Percentiles rank a stretch among this genome's conserved stretches.
These are phyloP conservation scores for Arthrinium phaeospermum DNA, from an alignment of 2,329 filamentous ascomycete species.

Conservation along the genomic window DNA sequence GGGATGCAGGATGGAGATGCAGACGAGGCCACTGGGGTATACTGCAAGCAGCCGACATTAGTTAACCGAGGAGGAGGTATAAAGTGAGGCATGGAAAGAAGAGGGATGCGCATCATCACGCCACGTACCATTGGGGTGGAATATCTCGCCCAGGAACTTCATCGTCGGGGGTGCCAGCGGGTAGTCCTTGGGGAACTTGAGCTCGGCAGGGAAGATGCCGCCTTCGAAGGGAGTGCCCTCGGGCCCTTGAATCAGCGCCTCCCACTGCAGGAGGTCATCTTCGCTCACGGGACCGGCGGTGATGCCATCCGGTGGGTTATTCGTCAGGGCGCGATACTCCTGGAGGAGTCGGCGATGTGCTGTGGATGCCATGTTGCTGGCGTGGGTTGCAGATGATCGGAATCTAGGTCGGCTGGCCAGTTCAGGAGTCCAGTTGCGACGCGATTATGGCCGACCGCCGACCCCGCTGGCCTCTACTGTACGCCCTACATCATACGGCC, in stretches of 20 bases:
- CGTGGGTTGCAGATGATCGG: neutral
- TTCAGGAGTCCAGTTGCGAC: neutral
- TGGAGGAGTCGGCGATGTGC: conserved; percentile 85
- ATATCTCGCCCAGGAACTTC: conserved; percentile 93
- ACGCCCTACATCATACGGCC: neutral
- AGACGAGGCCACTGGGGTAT: conserved; percentile 89
- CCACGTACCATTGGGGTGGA: conserved; percentile 88
- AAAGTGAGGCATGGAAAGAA: too few species aligned
- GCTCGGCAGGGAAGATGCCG: conserved; percentile 91
- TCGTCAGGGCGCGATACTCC: conserved; percentile 93
- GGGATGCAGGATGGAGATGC: conserved; percentile 97
- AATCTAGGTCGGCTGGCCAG: neutral
- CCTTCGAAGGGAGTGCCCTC: conserved; percentile 96
- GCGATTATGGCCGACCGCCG: neutral
- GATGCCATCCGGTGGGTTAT: conserved; percentile 96
- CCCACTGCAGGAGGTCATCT: conserved; percentile 96
- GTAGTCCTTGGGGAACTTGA: conserved; percentile 95
- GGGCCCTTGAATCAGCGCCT: conserved; percentile 93
- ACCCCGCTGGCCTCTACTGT: neutral
- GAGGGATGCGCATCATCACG: conserved; percentile 8
- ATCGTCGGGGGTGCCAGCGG: conserved; percentile 95
- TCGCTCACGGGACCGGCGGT: conserved; percentile 91
- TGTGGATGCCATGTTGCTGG: conserved; percentile 47
- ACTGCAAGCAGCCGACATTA: conserved; percentile 57
- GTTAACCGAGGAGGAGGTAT: conserved; percentile 9